Conservation (phyloP, 2,329 filamentous ascomycete species). For the Macroventuria anomochaeta region DNA sequence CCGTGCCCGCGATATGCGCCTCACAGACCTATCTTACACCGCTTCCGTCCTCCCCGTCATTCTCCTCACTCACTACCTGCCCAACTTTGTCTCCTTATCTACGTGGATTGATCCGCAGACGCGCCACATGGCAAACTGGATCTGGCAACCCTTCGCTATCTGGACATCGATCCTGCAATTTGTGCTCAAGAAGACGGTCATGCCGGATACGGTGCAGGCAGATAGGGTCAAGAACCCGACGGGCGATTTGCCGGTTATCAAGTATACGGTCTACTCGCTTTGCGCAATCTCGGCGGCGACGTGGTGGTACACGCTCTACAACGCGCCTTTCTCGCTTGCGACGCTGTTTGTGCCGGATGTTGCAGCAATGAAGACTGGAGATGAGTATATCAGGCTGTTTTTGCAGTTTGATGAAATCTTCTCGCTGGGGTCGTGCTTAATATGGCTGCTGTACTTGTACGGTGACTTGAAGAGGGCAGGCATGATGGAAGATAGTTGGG, state of each 20-base stretch:
- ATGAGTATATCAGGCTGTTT: slow-evolving; percentile 21
- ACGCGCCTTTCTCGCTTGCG: slow-evolving; percentile 10
- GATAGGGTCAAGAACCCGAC: slow-evolving; percentile 12
- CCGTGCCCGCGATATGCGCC: slow-evolving; percentile 20
- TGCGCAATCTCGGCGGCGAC: slow-evolving; percentile 13
- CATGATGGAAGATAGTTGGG: slow-evolving; percentile 20
- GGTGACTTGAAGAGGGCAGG: slow-evolving; percentile 21
- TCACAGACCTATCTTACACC: slow-evolving; percentile 22
- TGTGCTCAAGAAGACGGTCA: slow-evolving; percentile 20
- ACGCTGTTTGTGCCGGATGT: slow-evolving; percentile 19
- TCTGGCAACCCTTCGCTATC: slow-evolving; percentile 24
- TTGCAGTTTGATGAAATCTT: slow-evolving; percentile 23
- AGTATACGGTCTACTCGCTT: slow-evolving; percentile 17
- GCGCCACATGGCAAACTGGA: slow-evolving; percentile 18
- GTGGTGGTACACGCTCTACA: slow-evolving; percentile 24
- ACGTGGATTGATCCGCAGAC: slow-evolving; percentile 15
- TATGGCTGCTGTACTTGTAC: slow-evolving; percentile 24
- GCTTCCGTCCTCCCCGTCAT: slow-evolving; percentile 21
- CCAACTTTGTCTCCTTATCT: slow-evolving; percentile 3
- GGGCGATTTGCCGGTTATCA: slow-evolving; percentile 20
- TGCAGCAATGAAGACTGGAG: slow-evolving; percentile 4
- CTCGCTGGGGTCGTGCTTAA: slow-evolving; percentile 6
- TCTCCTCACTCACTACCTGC: slow-evolving; percentile 16
- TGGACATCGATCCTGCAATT: slow-evolving; percentile 22
- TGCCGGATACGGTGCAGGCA: slow-evolving; percentile 18